Percentiles rank a stretch among this genome's conserved stretches.
Evolutionary conservation across 2,329 filamentous ascomycete species (phyloP).

Genomic region (Ceratocystis cacaofunesta): DNA sequence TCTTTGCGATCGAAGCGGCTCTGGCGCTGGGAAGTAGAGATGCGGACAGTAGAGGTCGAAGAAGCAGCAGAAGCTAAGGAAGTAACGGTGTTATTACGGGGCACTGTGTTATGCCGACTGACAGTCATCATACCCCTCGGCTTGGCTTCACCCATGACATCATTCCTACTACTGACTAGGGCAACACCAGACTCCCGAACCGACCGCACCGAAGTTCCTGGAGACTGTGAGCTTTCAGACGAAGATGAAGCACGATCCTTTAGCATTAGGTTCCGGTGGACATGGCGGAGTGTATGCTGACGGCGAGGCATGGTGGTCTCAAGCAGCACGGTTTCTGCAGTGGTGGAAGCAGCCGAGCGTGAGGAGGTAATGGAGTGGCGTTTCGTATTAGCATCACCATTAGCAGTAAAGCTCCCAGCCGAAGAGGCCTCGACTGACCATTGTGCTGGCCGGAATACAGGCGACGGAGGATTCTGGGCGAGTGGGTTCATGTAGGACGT

Average conservation of each 20-base stretch:
- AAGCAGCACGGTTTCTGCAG: neutral
- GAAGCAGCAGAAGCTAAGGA: constrained; percentile 3
- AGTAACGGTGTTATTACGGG: neutral
- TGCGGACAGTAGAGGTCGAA: neutral
- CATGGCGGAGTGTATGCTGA: constrained; percentile 44
- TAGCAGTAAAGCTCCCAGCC: neutral
- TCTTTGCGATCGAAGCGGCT: neutral
- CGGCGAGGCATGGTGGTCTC: constrained; percentile 27
- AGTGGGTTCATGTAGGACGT: constrained; percentile 9
- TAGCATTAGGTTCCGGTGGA: constrained; percentile 38
- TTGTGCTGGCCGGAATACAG: neutral
- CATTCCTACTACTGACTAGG: constrained; percentile 20
- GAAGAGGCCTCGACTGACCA: constrained; percentile 10
- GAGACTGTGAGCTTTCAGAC: constrained; percentile 26
- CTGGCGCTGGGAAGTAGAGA: constrained; percentile 3
- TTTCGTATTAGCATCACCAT: constrained; percentile 4
- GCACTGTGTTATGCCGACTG: neutral
- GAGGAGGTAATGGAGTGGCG: constrained; percentile 10
- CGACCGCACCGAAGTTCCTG: constrained; percentile 31
- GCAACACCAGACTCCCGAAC: constrained; percentile 27
- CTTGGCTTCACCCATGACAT: neutral
- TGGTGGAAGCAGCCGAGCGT: constrained; percentile 6
- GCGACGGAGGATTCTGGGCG: constrained; percentile 12
- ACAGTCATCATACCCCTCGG: neutral
- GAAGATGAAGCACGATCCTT: constrained; percentile 31